Base-by-base conservation (phyloP, 148 eudicot genomes). In the Chenopodium album region DNA sequence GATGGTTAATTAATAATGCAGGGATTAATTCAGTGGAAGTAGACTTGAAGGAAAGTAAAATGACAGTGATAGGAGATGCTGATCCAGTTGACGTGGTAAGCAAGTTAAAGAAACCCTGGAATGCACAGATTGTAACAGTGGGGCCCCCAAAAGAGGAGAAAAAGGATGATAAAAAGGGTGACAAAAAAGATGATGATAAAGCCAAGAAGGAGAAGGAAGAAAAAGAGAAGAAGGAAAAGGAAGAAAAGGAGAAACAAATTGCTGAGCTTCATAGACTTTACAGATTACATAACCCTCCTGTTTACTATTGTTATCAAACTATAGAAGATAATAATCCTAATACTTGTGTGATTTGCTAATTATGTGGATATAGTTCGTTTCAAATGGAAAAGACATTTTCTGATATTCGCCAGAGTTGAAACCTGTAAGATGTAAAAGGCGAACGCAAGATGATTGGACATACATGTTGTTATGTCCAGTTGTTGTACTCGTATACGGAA, bases 121-220 rank as follows among this genome's bases (percentile, higher is more conserved):
- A 78, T 34, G 78, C 92, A 0, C 88, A 86, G 0, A 84, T 94
- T 68, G 28, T 87, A 10, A 80, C 94, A 0, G 90, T 94, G 14
- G 95, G 94, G 1, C 92, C 97, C 3, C 89, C 90, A 26, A 92
- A 94, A 44, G 94, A 90, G 37, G 85, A 88, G 12, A 89, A 87
- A 76, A 86, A 85, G 63, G 71, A 69, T 9, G 79, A 83, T 6
- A 52, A 83, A 0, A 69, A 84, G 12, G 73, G 29, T 1, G 78
- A 73, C 0, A 75, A 73, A 1, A 72, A 71, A 11, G 69, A 60
- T 54, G 76, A 41, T 41, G 7, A 34, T 34, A 34, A 34, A 34
- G 37, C 66, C 0, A 75, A 81, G n/a, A 75, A 81, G 16, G 79
- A 52, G 0, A 67, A 60, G 32, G 28, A 62, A 50, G 44, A 48